Base-by-base conservation (phyloP, 1,284 basidiomycete species). In the Athelia psychrophila region DNA sequence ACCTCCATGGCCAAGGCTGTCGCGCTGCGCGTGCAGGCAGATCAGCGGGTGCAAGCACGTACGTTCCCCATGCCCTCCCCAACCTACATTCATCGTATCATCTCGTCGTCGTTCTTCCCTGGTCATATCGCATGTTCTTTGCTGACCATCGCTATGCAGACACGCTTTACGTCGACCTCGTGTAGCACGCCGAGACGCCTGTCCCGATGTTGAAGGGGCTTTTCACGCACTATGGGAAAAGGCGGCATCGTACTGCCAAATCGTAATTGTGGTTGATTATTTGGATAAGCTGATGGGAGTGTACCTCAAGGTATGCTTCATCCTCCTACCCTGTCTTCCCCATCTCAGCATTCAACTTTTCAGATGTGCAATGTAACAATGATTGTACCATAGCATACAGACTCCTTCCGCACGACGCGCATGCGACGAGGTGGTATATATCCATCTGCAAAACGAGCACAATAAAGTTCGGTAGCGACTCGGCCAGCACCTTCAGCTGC, bases 191-290 rank as follows among this genome's bases (percentile, higher is more conserved):
- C 3, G 84, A 90, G 36, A 76, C 83, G 53, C 78, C 86, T 2
- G 69, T 88, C 1, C 60, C 79, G 1, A 76, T 76, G 10, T 64
- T 95, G 47, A 90, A 89, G 56, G 70, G 77, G 3, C 77, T 84
- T 23, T 83, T 96, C 60, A 76, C 78, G 35, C 84, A 84, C 55
- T 91, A 93, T 80, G 91, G 59, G 83, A 87, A 48, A 83, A 86
- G 54, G 91, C 88, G 2, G 72, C 77, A 15, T 92, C 86, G 86
- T 86, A 91, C 61, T 76, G 80, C 42, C 96, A 96, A 0, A 80
- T 84, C 8, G 65, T 97, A 8, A 73, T 99, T n/a, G 74, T 98
- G n/a, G 76, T 99, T 22, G 97, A 99, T 69, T 94, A 95, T 61
- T 69, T 99, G 47, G 95, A 99, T 58, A 83, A 84, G 47, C 71